Percentiles rank a stretch among this genome's conserved stretches.
These are phyloP conservation scores for Suhomyces coccinellae DNA, from an alignment of 1,139 yeast genomes.

Conservation along the genomic window DNA sequence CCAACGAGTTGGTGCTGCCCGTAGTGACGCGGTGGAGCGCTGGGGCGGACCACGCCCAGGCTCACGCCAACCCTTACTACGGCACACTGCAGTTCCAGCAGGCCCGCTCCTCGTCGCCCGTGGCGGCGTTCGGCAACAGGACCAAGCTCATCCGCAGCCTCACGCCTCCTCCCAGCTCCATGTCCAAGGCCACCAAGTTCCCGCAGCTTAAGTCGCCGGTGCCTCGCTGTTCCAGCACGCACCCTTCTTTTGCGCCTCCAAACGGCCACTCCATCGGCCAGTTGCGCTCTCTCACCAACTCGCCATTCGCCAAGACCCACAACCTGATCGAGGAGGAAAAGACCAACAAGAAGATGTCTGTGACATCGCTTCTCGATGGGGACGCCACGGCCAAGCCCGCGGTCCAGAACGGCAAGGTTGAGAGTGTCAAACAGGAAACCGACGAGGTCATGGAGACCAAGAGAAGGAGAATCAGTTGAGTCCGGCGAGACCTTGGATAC, in stretches of 20 bases:
- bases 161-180: constrained; percentile 17
- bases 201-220: constrained; percentile 16
- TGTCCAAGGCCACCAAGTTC: constrained; percentile 6
- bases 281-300: constrained; percentile 13
- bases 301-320: constrained; percentile 19
- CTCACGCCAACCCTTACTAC: constrained; percentile 11
- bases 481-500: too few relatives aligned
- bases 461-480: background rate
- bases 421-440: too few relatives aligned
- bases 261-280: constrained; percentile 7
- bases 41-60: background rate
- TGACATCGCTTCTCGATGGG: constrained; percentile 32
- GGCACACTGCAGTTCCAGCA: constrained; percentile 11
- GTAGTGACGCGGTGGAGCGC: constrained; percentile 9
- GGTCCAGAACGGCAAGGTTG: too few relatives aligned
- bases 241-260: constrained; percentile 8
- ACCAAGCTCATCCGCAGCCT: constrained; percentile 11
- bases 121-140: constrained; percentile 2
- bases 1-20: constrained; percentile 7
- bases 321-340: constrained; percentile 8
- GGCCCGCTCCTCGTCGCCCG: constrained; percentile 12
- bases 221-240: constrained; percentile 17
- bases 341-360: constrained; percentile 29
- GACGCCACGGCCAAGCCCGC: background rate
- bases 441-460: background rate